Evolutionary conservation across 306 rosid genomes (phyloP), one percentile per base, ranked within the genome.

Genomic region (Citrullus amarus): DNA sequence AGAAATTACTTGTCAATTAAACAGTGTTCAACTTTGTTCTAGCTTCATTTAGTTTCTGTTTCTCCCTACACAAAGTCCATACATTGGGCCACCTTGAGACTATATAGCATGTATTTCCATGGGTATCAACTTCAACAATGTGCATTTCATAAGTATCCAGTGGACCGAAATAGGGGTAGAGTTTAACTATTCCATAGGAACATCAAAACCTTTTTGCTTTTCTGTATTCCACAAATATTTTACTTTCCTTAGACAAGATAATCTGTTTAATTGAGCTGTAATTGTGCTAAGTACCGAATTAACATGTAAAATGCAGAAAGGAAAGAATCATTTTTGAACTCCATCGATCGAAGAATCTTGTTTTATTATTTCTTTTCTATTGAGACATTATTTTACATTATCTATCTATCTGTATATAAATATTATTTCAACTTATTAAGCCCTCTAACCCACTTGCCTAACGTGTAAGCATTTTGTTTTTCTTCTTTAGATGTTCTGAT

Each of bases 401-500:
- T 46, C 0, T 46, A 9, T 39, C 5, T 39, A 5, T 7, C 44
- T 39, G 1, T 5, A 5, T 16, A 16, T 36, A 16, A 34, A 63
- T 63, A 11, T 4, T 25, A 44, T 46, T 71, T 28, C 2, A 25
- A 30, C 34, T 48, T 72, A 15, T 12, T 28, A 8, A 72, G 50
- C 61, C 16, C 16, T 71, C 43, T 48, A 14, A 25, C 25, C 32
- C 14, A 62, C 56, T 48, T 1, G 34, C 74, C 58, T 12, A 43
- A 22, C 56, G 66, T 34, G 14, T 28, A 48, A 54, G 18, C n/a
- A 75, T 71, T 73, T 82, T 48, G 12, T 60, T 15, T 79, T 39
- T 18, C 46, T 6, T 22, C 6, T 20, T 69, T 32, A 94, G 98
- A 78, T 92, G 98, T 82, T 41, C 0, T 16, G 97, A 94, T 83